Conservation (phyloP, 768 basidiomycete species). For the Podaxis sp. region DNA sequence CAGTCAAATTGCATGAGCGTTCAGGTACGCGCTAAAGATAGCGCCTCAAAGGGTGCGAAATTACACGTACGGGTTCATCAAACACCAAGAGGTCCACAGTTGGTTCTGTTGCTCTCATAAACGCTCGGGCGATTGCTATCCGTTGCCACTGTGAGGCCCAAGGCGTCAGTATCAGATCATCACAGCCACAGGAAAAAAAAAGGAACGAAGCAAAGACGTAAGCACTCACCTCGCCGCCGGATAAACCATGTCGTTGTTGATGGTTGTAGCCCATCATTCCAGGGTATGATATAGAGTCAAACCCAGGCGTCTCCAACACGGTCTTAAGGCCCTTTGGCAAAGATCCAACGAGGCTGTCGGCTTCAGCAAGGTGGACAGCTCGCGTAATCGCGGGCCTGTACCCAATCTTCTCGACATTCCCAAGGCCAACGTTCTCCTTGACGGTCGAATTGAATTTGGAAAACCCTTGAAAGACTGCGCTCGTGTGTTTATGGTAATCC, state of each 20-base stretch:
- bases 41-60: background rate
- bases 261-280: conserved; percentile 31
- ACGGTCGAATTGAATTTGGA: conserved; percentile 77
- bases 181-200: background rate
- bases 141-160: conserved; percentile 69
- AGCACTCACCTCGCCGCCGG: conserved; percentile 75
- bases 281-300: conserved; percentile 51
- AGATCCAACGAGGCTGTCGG: conserved; percentile 60
- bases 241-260: conserved; percentile 62
- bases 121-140: conserved; percentile 82
- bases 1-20: background rate
- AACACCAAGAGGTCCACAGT: conserved; percentile 79
- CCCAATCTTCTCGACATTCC: conserved; percentile 63
- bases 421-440: conserved; percentile 85
- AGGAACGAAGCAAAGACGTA: conserved; percentile 6
- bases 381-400: conserved; percentile 54
- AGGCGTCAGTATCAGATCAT: conserved; percentile 12
- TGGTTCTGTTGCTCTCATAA: conserved; percentile 77
- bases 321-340: conserved; percentile 75
- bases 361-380: conserved; percentile 75
- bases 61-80: conserved; percentile 72
- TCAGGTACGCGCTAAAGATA: conserved; percentile 2
- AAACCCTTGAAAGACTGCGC: conserved; percentile 87
- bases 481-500: conserved; percentile 72
- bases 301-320: conserved; percentile 63